Evolutionary conservation across 2,329 filamentous ascomycete genomes (phyloP).

Genomic region (Clarireedia hainanense): DNA sequence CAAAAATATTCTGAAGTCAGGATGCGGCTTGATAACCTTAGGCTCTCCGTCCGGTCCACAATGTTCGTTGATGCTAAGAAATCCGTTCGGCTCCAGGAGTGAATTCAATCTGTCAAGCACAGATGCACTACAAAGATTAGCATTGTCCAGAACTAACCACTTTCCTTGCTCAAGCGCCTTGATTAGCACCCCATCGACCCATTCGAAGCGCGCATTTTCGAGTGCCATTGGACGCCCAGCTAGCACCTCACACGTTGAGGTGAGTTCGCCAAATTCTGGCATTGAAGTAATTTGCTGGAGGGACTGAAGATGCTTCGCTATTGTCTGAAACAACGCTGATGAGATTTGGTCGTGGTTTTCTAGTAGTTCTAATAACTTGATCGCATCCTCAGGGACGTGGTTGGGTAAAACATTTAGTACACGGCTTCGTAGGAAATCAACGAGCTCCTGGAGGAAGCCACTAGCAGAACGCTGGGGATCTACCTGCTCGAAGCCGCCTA

Average conservation of each 20-base stretch:
- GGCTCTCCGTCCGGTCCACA: slow-evolving; percentile 75
- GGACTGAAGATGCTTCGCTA: slow-evolving; percentile 29
- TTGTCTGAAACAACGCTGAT: slow-evolving; percentile 18
- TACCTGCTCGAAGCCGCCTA: slow-evolving; percentile 93
- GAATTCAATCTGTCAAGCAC: slow-evolving; percentile 94
- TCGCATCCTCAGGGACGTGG: slow-evolving; percentile 37
- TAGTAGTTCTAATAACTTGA: slow-evolving; percentile 46
- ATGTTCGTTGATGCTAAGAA: slow-evolving; percentile 88
- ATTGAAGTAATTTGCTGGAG: slow-evolving; percentile 35
- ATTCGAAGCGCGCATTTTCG: slow-evolving; percentile 79
- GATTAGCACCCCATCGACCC: slow-evolving; percentile 89
- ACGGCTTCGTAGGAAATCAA: slow-evolving; percentile 43
- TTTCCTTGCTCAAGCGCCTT: slow-evolving; percentile 77
- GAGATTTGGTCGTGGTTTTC: slow-evolving; percentile 22
- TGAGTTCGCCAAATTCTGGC: slow-evolving; percentile 20
- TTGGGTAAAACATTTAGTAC: slow-evolving; percentile 42
- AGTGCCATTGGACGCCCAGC: slow-evolving; percentile 48
- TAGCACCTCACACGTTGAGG: slow-evolving; percentile 30
- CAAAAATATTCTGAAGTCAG: slow-evolving; percentile 84
- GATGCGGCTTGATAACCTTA: slow-evolving; percentile 71
- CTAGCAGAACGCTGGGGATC: slow-evolving; percentile 71
- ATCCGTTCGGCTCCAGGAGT: slow-evolving; percentile 81
- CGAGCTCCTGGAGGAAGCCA: slow-evolving; percentile 46
- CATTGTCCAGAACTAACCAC: slow-evolving; percentile 95
- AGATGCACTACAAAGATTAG: slow-evolving; percentile 91